Evolutionary conservation across 129 eudicot genomes (phyloP), one percentile per base, ranked within the genome.

Genomic region (Centrapalus pauciflorus): DNA sequence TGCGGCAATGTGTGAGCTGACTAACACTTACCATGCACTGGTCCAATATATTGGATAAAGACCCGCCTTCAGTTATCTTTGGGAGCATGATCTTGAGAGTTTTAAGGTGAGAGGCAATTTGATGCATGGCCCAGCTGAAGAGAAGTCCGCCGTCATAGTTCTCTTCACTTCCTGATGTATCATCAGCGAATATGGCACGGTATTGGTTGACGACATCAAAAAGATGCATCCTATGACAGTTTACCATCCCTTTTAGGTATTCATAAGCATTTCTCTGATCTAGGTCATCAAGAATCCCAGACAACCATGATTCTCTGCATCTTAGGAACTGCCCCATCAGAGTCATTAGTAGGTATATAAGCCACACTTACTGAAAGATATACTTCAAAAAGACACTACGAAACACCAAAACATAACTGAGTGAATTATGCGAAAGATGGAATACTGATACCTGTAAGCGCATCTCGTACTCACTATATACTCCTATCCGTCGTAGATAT

Each of bases 121-220:
- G 99, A 80, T 89, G 99, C 85, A 87, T 89, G 65, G 97, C 90
- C 99, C 99, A 94, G 62, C 95, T 90, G 79, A 94, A 94, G 45
- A 94, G 93, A 82, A 94, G 99, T 41, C 99, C 99, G 0, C 99
- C 97, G 77, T 94, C 99, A 77, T 89, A 79, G 66, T 94, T 94
- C 67, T 89, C 99, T 79, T 94, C 99, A 76, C 89, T 94, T 69
- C 91, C 99, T 7, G 99, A 94, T 62, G 96, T 89, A 68, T 94
- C 97, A 78, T 94, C 99, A 28, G 95, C 86, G 23, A 94, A 94
- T 82, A 94, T 89, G 46, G 99, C 99, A 51, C 99, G 86, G 50
- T 94, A 94, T 72, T 94, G 99, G 82, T 94, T 94, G 26, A 94
- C 99, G 72, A 94, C 97, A 78, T 94, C 99, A 79, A 94, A 94